phyloP scores from a whole-genome alignment of 2,329 filamentous ascomycete species.

The Ascochyta clinopodiicola region DNA sequence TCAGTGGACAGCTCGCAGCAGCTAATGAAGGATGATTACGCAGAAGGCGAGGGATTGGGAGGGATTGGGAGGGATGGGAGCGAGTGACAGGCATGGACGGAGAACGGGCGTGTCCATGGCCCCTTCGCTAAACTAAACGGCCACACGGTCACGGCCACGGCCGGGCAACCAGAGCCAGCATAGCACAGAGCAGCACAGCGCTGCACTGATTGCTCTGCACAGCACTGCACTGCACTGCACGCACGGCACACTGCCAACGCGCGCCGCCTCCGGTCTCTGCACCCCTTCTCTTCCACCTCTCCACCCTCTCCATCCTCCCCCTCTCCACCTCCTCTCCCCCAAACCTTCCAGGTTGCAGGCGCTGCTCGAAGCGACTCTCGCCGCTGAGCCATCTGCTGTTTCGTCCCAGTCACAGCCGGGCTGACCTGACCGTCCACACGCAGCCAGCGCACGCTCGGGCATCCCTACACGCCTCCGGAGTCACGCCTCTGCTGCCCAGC shows the following conservation, averaged over 20 bases:
- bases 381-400: constrained; percentile 27
- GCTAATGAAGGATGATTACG: constrained; percentile 32
- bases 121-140: constrained; percentile 21
- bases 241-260: constrained; percentile 14
- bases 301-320: constrained; percentile 16
- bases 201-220: too few species aligned
- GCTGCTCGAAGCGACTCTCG: constrained; percentile 28
- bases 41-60: not conserved
- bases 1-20: constrained; percentile 6
- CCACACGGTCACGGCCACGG: constrained; percentile 5
- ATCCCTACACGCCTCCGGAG: constrained; percentile 22
- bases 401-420: constrained; percentile 26
- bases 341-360: constrained; percentile 26
- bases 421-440: constrained; percentile 18
- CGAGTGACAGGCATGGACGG: constrained; percentile 7
- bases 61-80: not conserved
- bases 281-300: constrained; percentile 19
- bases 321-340: constrained; percentile 10
- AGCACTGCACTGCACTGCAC: too few species aligned
- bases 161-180: constrained; percentile 10
- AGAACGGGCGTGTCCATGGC: constrained; percentile 15
- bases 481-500: constrained; percentile 16
- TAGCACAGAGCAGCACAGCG: too few species aligned
- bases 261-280: constrained; percentile 2
- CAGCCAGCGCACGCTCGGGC: constrained; percentile 24